Percentiles rank a stretch among this genome's conserved stretches.
phyloP scores from a whole-genome alignment of 176 grass and related monocot genomes.

The Pontederia crassipes region DNA sequence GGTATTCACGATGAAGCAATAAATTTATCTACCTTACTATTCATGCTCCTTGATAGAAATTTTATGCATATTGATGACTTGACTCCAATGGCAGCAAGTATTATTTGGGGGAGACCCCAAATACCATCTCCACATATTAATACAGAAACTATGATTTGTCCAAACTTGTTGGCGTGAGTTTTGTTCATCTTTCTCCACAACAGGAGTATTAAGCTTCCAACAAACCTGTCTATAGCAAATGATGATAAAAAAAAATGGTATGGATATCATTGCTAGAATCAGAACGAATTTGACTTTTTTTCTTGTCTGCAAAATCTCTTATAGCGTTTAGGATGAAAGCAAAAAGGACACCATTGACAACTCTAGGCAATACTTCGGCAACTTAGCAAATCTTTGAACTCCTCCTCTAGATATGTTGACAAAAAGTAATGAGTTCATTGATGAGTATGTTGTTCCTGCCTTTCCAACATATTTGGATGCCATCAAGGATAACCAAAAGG shows the following conservation, averaged over 20 bases:
- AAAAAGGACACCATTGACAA: slow-evolving; percentile 8
- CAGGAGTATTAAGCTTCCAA: slow-evolving; percentile 45
- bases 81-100: slow-evolving; percentile 50
- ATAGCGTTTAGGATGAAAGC: slow-evolving; percentile 26
- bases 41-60: slow-evolving; percentile 40
- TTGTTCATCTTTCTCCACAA: slow-evolving; percentile 33
- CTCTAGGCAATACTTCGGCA: slow-evolving; percentile 40
- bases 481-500: slow-evolving; percentile 56
- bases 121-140: slow-evolving; percentile 74
- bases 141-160: slow-evolving; percentile 40
- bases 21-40: slow-evolving; percentile 35
- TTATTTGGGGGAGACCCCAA: slow-evolving; percentile 63
- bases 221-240: slow-evolving; percentile 63
- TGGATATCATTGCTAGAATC: slow-evolving; percentile 45
- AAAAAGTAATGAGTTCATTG: slow-evolving; percentile 50
- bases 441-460: slow-evolving; percentile 34
- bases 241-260: slow-evolving; percentile 58
- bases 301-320: slow-evolving; percentile 37
- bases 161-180: slow-evolving; percentile 42
- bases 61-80: slow-evolving; percentile 77
- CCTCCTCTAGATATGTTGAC: slow-evolving; percentile 60
- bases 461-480: slow-evolving; percentile 28
- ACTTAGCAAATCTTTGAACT: slow-evolving; percentile 30
- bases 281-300: slow-evolving; percentile 29
- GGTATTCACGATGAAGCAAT: slow-evolving; percentile 2